Base-by-base conservation (phyloP, 495 filamentous ascomycete species). In the Daldinia concentrica region DNA sequence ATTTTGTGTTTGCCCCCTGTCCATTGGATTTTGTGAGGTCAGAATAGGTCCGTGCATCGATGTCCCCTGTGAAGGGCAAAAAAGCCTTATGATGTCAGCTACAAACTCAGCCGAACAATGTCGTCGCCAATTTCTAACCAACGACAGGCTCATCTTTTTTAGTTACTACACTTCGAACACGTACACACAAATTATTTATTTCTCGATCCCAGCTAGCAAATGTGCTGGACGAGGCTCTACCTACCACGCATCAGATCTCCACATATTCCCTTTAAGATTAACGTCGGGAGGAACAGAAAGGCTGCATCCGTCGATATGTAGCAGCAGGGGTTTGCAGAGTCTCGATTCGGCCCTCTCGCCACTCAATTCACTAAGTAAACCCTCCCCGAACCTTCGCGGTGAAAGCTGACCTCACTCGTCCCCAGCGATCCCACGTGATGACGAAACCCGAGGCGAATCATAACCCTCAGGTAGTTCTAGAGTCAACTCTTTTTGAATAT, bases 361-460 rank as follows among this genome's bases (percentile, higher is more conserved):
- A 70, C 71, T 34, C 4, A 24, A 24, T 0, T 48, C 17, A 30
- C n/a, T 27, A 59, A 66, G 39, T 30, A 15, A 43, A 60, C 11
- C 61, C 50, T 32, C 22, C 34, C 39, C 39, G 58, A 58, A 52
- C 60, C 56, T 68, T 65, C 61, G 24, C 30, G 37, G 34, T 26
- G 29, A 62, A 48, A 43, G 32, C 70, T 73, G 65, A 68, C 61
- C 70, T 73, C 70, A 73, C 70, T 34, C 17, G 17, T 65, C 60
- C 58, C 55, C 57, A 65, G 64, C 41, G 63, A 70, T 70, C 57
- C 71, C 66, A 74, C 71, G 71, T 70, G 62, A 67, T 74, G 71
- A 74, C 71, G 71, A 74, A 74, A 66, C 34, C 19, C 32, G 27
- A 32, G 50, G 61, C 65, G 24, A 73, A 73, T 73, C 64, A 73